Base-by-base conservation (phyloP, 768 basidiomycete genomes). In the Leccinum barrowsii region DNA sequence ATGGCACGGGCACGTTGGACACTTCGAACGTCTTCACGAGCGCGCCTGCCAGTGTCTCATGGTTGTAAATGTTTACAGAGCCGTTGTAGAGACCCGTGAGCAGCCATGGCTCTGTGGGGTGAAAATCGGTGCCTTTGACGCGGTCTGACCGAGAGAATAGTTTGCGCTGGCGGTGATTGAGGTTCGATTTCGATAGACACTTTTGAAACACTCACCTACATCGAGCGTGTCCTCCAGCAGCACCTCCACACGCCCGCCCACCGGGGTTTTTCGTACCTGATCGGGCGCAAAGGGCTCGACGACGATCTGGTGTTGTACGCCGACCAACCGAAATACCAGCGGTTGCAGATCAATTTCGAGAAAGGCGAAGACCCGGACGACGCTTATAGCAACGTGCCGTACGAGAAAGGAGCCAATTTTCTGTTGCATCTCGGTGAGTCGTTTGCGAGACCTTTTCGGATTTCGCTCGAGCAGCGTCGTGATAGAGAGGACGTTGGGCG, bases 41-140 rank as follows among this genome's bases (percentile, higher is more conserved):
- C 1, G 89, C 91, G 50, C 92, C 92, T 28, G 26, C 26, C 26
- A 28, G 26, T 0, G 96, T 96, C 62, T 94, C 93, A 71, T 92
- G 87, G 76, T 98, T 94, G 80, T 96, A 96, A 69, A 99, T 96
- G 81, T 94, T 91, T 63, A 97, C 97, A n/a, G 92, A 84, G 66
- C 97, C 97, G 62, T 98, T 98, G 80, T 96, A 97, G 26, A 97
- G 85, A 56, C 93, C 94, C 2, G 92, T 81, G 59, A 94, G 80
- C 30, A 94, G 77, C 92, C 94, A 95, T 32, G 96, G 94, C 74
- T 99, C 95, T 28, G 93, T 95, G 10, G 95, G 92, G 72, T 98
- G 97, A 71, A 97, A 98, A 73, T 95, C 94, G 67, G 95, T 89
- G 58, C 90, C 89, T 75, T 99, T 99, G 75, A 99, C 96, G 66